phyloP scores from a whole-genome alignment of 2,329 filamentous ascomycete species.

The Calonectria hongkongensis region DNA sequence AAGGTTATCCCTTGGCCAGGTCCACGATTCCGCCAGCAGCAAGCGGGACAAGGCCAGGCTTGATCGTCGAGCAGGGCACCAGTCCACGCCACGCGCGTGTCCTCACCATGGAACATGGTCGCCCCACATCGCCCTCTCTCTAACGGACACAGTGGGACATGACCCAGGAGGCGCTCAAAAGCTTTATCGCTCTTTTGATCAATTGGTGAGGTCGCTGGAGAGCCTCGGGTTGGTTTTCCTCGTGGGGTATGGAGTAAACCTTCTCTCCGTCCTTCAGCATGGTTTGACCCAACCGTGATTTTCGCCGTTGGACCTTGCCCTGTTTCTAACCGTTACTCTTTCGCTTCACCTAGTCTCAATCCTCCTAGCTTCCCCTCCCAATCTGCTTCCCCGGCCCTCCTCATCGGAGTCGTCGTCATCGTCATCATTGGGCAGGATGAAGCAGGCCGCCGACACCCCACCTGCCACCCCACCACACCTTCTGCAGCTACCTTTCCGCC shows the following conservation, averaged over 20 bases:
- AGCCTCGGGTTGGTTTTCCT: conserved; percentile 1
- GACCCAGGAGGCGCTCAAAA: conserved; percentile 34
- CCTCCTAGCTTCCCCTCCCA: conserved; percentile 30
- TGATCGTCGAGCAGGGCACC: conserved; percentile 35
- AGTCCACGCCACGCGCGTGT: conserved; percentile 37
- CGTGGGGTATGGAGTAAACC: conserved; percentile 5
- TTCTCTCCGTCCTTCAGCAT: not conserved
- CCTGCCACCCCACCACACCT: conserved; percentile 34
- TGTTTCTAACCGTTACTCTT: conserved; percentile 24
- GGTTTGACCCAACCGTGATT: not conserved
- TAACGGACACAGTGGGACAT: conserved; percentile 42
- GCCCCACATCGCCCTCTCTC: conserved; percentile 38
- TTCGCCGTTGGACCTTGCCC: not conserved
- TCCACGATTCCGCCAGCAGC: conserved; percentile 22
- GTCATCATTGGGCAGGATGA: conserved; percentile 36
- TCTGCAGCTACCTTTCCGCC: conserved; percentile 26
- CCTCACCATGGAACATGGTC: conserved; percentile 34
- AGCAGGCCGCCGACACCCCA: conserved; percentile 31
- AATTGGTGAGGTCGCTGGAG: conserved; percentile 26
- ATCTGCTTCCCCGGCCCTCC: conserved; percentile 12
- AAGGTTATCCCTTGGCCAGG: conserved; percentile 29
- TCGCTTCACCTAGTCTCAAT: conserved; percentile 23
- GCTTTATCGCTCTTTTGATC: conserved; percentile 31
- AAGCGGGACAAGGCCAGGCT: conserved; percentile 34
- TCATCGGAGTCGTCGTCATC: conserved; percentile 38